Evolutionary conservation across 176 grass and related monocot species (phyloP), one percentile per base, ranked within the genome.

Genomic region (Themeda triandra): DNA sequence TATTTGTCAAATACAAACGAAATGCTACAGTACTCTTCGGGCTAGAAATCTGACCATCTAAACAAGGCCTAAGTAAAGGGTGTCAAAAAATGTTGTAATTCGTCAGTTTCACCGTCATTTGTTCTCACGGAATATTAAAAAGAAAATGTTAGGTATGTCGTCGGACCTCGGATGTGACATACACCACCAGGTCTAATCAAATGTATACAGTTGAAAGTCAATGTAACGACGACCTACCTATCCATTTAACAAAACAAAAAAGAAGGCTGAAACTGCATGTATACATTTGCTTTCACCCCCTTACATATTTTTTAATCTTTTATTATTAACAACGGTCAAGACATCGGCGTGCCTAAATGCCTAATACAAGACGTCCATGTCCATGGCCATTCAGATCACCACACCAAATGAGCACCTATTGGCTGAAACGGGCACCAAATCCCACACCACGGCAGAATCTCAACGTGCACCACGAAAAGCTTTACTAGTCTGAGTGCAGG

Each of bases 351-450:
- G 36, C 23, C 36, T 70, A 70, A 82, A 24, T 44, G 23, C 39
- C 13, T 44, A 25, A 77, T 23, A 23, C 13, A 77, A 69, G 69
- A 62, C 18, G 87, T 85, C 76, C 29, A 58, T 62, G 23, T 80
- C 87, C 46, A 75, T 75, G 82, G 29, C 82, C 82, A 84, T 51
- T 75, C 59, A 68, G 64, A 75, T 30, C 75, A 73, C 80, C 76
- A 75, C 76, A 80, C 45, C 66, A 39, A 27, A 11, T 24, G 17
- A 60, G 40, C 27, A 21, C 17, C 4, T 78, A 35, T 70, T 44
- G 36, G 25, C 36, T 69, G 83, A 78, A 59, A 58, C 36, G 11
- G 62, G 42, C 7, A 63, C 24, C 35, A 42, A n/a, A 10, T 28
- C 2, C 17, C 60, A 18, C 6, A 29, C 9, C 10, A 2, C 48